Base-by-base conservation (phyloP, 495 filamentous ascomycete species). In the Parmelia sp. region DNA sequence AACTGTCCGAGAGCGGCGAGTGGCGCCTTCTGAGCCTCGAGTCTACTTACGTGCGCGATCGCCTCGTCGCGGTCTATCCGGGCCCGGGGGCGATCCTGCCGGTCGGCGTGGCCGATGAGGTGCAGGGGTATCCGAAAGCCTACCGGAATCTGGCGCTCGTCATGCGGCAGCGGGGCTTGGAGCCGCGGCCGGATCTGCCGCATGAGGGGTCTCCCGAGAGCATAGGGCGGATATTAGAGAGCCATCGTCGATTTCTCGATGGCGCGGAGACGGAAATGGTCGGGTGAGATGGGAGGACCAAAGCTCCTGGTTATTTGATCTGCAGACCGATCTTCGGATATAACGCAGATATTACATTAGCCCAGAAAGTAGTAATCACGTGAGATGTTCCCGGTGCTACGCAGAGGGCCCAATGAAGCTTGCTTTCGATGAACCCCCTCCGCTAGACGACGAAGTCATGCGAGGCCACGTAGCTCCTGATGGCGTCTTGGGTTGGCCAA, bases 21-120 rank as follows among this genome's bases (percentile, higher is more conserved):
- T 63, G 61, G 49, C 49, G 61, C 45, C 31, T 63, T 3, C 61
- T 57, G 14, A 63, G 49, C 61, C 10, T 63, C 7, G 61, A 63
- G 47, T 63, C 61, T 15, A 63, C 49, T 31, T 63, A 63, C 19
- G 61, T 63, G 31, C 61, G 61, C 45, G 61, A 63, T 19, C 61
- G 61, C 17, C 49, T 63, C 49, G 44, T 63, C 49, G 39, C 47
- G 33, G 47, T 45, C 49, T 63, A 40, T 33, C 61, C 61, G 19
- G 8, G 12, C 1, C 3, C n/a, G 11, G 17, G 23, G 9, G 27
- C 9, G 44, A 40, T 19, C 45, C 15, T 23, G 37, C 61, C 4
- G 9, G 36, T 57, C 47, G 29, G 37, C 21, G 37, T 55, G 31
- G 40, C 49, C 17, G 8, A 37, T 23, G 61, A 63, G 45, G 49